phyloP scores from a whole-genome alignment of 495 filamentous ascomycete species.

The Talaromyces proteolyticus region DNA sequence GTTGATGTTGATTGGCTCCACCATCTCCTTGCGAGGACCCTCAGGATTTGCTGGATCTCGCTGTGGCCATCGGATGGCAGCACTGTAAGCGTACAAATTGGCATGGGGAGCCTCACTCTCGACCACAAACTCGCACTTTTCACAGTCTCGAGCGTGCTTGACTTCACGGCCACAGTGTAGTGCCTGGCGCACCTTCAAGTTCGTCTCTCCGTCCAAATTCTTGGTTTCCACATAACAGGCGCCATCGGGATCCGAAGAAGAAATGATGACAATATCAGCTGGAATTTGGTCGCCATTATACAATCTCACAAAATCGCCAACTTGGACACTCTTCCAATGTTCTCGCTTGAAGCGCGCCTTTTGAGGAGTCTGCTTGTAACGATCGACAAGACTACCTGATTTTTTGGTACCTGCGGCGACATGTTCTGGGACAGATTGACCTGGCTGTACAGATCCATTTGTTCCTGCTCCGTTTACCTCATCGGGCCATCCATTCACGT shows the following conservation, averaged over 20 bases:
- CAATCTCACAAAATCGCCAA: conserved; percentile 93
- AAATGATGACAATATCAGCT: conserved; percentile 91
- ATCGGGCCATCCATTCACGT: conserved; percentile 6
- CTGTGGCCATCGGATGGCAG: conserved; percentile 82
- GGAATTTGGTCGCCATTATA: conserved; percentile 96
- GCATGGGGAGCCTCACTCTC: conserved; percentile 90
- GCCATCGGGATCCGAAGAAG: conserved; percentile 90
- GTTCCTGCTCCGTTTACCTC: conserved; percentile 10
- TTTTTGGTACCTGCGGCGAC: conserved; percentile 29
- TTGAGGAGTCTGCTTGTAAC: conserved; percentile 48
- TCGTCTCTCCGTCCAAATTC: conserved; percentile 96
- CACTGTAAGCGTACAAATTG: conserved; percentile 92
- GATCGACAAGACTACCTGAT: conserved; percentile 62
- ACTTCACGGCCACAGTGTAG: conserved; percentile 78
- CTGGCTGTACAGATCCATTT: conserved; percentile 25
- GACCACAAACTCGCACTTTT: conserved; percentile 76
- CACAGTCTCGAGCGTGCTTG: conserved; percentile 88
- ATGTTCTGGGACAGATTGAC: conserved; percentile 24
- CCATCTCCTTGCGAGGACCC: conserved; percentile 63
- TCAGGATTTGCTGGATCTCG: conserved; percentile 55
- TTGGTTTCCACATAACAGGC: conserved; percentile 98
- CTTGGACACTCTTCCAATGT: conserved; percentile 91
- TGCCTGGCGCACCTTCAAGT: conserved; percentile 91
- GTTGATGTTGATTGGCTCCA: conserved; percentile 90
- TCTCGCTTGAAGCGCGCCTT: conserved; percentile 83